Evolutionary conservation across 306 rosid species (phyloP).

Genomic region (Senna tora): DNA sequence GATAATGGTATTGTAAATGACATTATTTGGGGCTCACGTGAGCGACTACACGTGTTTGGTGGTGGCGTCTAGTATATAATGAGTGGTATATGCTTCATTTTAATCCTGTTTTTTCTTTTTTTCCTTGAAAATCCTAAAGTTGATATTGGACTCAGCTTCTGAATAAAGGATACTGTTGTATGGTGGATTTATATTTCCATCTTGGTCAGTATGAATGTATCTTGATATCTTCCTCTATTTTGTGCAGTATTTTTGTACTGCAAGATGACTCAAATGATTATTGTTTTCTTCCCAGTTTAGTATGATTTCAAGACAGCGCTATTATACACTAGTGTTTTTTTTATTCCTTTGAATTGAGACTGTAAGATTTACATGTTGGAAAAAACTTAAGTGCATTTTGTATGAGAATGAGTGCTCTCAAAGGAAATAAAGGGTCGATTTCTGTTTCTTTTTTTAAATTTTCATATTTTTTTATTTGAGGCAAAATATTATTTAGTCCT

Average conservation of each 20-base stretch:
- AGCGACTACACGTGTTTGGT: constrained; percentile 41
- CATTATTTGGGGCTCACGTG: constrained; percentile 28
- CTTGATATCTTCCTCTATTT: constrained; percentile 6
- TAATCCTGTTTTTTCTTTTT: constrained; percentile 12
- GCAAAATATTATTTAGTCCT: too few relatives aligned
- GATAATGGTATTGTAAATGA: constrained; percentile 40
- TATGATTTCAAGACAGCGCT: too few relatives aligned
- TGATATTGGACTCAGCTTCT: constrained; percentile 28
- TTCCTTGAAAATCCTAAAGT: background rate
- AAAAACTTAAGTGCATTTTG: too few relatives aligned
- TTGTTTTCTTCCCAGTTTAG: too few relatives aligned
- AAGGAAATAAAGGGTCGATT: too few relatives aligned
- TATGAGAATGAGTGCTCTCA: too few relatives aligned
- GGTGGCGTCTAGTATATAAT: constrained; percentile 32
- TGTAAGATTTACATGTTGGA: too few relatives aligned
- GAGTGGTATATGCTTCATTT: constrained; percentile 18
- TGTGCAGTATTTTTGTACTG: constrained; percentile 7
- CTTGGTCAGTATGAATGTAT: background rate
- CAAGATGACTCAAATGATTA: too few relatives aligned
- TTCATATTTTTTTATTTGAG: too few relatives aligned
- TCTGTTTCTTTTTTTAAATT: too few relatives aligned
- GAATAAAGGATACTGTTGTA: constrained; percentile 37
- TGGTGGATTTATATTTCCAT: constrained; percentile 25
- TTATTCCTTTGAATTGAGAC: too few relatives aligned
- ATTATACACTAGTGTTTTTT: too few relatives aligned